Percentiles rank a stretch among this genome's conserved stretches.
These are phyloP conservation scores for Fusarium sp. DNA, from an alignment of 2,329 filamentous ascomycete genomes.

Conservation along the genomic window DNA sequence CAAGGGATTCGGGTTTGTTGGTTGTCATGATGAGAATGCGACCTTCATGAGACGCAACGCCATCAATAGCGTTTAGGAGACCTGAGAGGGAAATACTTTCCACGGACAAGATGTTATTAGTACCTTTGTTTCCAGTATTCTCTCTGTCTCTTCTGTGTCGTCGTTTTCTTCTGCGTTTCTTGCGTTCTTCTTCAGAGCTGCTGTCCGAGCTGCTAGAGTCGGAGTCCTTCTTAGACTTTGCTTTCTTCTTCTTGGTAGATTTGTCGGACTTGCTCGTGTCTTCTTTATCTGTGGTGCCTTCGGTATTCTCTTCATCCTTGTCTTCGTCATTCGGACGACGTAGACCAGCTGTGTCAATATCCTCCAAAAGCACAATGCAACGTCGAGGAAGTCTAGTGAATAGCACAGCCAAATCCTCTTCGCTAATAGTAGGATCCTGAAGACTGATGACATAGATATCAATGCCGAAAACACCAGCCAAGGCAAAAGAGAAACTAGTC, in stretches of 20 bases:
- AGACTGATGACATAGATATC: slow-evolving; percentile 72
- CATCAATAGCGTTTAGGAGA: slow-evolving; percentile 85
- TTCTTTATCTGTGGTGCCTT: slow-evolving; percentile 10
- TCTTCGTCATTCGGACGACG: slow-evolving; percentile 54
- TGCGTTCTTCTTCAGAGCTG: slow-evolving; percentile 41
- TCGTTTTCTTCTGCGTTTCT: slow-evolving; percentile 36
- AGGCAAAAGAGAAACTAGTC: slow-evolving; percentile 72
- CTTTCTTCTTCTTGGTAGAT: slow-evolving; percentile 34
- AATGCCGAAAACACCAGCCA: slow-evolving; percentile 73
- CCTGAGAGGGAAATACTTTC: slow-evolving; percentile 78
- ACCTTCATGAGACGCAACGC: slow-evolving; percentile 82
- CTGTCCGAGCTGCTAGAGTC: slow-evolving; percentile 35
- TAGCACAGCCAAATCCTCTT: slow-evolving; percentile 68
- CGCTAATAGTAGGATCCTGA: slow-evolving; percentile 68
- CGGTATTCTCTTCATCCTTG: slow-evolving; percentile 37
- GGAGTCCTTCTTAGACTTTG: slow-evolving; percentile 47
- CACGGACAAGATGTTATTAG: slow-evolving; percentile 34
- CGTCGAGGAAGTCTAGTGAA: slow-evolving; percentile 70
- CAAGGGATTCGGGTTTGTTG: slow-evolving; percentile 78
- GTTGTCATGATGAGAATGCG: slow-evolving; percentile 86
- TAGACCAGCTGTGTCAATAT: slow-evolving; percentile 75
- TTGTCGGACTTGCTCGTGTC: slow-evolving; percentile 20
- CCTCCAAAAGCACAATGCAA: slow-evolving; percentile 75
- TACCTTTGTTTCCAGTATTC: slow-evolving; percentile 38
- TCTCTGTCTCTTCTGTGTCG: slow-evolving; percentile 32